Evolutionary conservation across 2,329 filamentous ascomycete genomes (phyloP).

Genomic region (Monosporascus sp.): DNA sequence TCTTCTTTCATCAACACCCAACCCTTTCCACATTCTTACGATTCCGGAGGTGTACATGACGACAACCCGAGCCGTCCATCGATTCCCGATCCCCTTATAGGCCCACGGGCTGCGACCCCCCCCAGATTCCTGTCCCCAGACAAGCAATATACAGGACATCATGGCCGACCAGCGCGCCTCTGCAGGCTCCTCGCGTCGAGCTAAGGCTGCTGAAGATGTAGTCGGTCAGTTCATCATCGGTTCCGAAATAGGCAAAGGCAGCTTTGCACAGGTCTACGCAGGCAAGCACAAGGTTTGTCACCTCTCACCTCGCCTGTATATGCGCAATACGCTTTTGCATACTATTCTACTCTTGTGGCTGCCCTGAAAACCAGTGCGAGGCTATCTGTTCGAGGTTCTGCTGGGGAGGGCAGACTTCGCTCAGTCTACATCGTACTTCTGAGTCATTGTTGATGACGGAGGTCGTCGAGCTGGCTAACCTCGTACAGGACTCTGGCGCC

Average conservation of each 20-base stretch:
- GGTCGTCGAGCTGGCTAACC: conserved; percentile 13
- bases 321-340: conserved; percentile 5
- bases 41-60: conserved; percentile 25
- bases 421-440: neutral
- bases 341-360: conserved; percentile 1
- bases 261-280: conserved; percentile 93
- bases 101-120: conserved; percentile 24
- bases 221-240: conserved; percentile 77
- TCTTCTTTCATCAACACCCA: conserved; percentile 5
- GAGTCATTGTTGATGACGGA: conserved; percentile 6
- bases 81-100: conserved; percentile 25
- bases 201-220: conserved; percentile 32
- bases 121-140: conserved; percentile 26
- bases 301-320: conserved; percentile 3
- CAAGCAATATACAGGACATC: conserved; percentile 27
- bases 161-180: conserved; percentile 26
- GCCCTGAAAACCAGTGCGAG: neutral
- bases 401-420: neutral
- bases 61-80: conserved; percentile 20
- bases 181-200: conserved; percentile 26
- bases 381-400: neutral
- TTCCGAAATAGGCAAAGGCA: conserved; percentile 92
- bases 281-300: conserved; percentile 73
- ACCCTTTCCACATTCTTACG: conserved; percentile 11
- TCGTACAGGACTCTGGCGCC: conserved; percentile 63